Conservation (phyloP, 75 land plant genomes). For the Picea sitchensis region DNA sequence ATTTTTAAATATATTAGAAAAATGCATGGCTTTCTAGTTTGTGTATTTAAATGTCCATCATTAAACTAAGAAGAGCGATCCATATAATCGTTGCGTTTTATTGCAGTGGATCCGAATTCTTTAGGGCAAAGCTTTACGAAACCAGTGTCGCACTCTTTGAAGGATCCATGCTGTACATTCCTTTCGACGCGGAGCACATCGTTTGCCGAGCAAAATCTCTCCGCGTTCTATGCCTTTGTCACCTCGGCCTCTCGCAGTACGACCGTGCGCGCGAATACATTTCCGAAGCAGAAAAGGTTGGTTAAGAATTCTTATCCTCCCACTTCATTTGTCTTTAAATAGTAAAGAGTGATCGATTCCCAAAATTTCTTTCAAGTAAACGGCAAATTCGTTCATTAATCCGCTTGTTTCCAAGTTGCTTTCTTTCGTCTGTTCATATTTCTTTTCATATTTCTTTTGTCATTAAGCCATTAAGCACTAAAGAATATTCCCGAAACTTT, state of each 20-base stretch:
- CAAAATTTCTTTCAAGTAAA: too few species aligned
- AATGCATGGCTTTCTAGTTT: too few species aligned
- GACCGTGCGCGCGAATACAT: conserved; percentile 87
- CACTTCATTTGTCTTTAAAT: too few species aligned
- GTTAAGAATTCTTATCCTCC: too few species aligned
- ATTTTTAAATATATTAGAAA: background rate
- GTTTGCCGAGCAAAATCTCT: conserved; percentile 62
- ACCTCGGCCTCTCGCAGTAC: conserved; percentile 68
- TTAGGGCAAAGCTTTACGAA: conserved; percentile 55
- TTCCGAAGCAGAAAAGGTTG: conserved; percentile 87
- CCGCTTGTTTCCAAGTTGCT: too few species aligned
- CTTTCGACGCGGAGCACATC: conserved; percentile 38
- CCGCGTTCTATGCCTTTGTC: conserved; percentile 82
- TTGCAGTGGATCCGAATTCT: conserved; percentile 74
- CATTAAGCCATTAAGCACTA: too few species aligned
- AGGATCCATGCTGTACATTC: conserved; percentile 83
- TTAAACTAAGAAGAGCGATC: background rate
- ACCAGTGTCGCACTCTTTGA: conserved; percentile 75
- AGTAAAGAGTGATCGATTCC: too few species aligned
- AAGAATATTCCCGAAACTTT: too few species aligned
- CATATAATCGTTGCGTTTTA: background rate
- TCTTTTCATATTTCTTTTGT: too few species aligned
- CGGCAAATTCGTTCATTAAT: too few species aligned
- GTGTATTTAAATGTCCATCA: too few species aligned
- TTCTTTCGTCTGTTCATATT: too few species aligned